phyloP scores from a whole-genome alignment of 345 rosid genomes.

The Cochlearia excelsa region DNA sequence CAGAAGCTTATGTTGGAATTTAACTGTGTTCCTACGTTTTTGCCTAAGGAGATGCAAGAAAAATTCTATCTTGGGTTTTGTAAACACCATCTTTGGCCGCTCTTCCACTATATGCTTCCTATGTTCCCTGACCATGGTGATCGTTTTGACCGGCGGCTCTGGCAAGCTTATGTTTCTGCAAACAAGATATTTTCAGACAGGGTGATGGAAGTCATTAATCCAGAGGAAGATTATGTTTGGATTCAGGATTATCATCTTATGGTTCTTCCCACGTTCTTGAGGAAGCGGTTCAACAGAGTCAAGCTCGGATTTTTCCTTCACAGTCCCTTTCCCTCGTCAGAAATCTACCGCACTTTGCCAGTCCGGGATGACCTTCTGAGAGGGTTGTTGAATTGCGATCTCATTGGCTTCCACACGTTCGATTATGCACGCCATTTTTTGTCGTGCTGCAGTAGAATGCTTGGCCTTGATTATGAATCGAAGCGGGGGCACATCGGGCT shows the following conservation, averaged over 20 bases:
- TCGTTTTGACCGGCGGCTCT: constrained; percentile 64
- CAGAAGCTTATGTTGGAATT: constrained; percentile 57
- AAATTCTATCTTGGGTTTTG: constrained; percentile 73
- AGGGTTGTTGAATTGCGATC: constrained; percentile 72
- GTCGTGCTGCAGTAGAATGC: constrained; percentile 84
- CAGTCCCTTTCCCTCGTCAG: constrained; percentile 79
- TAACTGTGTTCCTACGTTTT: constrained; percentile 70
- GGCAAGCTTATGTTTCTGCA: constrained; percentile 81
- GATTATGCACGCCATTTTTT: constrained; percentile 77
- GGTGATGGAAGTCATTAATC: constrained; percentile 77
- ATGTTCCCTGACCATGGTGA: constrained; percentile 78
- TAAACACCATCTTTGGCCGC: constrained; percentile 77
- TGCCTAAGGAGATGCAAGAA: constrained; percentile 58
- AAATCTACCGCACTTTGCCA: constrained; percentile 69
- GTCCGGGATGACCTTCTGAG: constrained; percentile 67
- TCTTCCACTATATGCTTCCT: constrained; percentile 83
- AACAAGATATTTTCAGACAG: constrained; percentile 77
- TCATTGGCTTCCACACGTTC: constrained; percentile 79
- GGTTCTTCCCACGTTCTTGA: constrained; percentile 81
- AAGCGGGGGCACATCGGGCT: constrained; percentile 83
- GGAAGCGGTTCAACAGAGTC: constrained; percentile 60
- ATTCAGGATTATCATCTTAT: constrained; percentile 78
- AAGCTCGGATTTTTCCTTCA: constrained; percentile 84
- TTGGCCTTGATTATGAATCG: constrained; percentile 80
- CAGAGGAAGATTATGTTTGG: constrained; percentile 79